These are phyloP conservation scores for Arachnomyces sp. DNA, from an alignment of 2,329 filamentous ascomycete genomes.

Conservation along the genomic window DNA sequence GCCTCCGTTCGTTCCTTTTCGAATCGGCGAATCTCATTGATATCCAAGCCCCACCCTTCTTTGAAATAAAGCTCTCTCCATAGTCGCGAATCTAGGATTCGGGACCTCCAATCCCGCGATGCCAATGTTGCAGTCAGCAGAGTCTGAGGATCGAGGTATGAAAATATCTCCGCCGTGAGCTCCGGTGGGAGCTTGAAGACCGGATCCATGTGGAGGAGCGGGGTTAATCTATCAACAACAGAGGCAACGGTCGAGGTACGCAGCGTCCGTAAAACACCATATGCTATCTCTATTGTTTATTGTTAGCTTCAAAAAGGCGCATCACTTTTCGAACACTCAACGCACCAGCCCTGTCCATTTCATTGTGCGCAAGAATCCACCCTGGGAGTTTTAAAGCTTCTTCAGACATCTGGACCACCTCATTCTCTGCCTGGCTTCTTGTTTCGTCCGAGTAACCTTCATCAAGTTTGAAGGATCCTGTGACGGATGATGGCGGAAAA, in stretches of 20 bases:
- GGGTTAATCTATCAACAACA: constrained; percentile 72
- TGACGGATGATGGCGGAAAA: constrained; percentile 23
- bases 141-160: constrained; percentile 73
- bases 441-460: constrained; percentile 82
- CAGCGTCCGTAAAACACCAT: constrained; percentile 67
- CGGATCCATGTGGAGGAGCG: constrained; percentile 88
- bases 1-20: constrained; percentile 48
- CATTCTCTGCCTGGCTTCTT: constrained; percentile 39
- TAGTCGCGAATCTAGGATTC: constrained; percentile 73
- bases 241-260: constrained; percentile 72
- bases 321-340: constrained; percentile 1
- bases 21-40: constrained; percentile 56
- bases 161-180: constrained; percentile 81
- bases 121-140: constrained; percentile 71
- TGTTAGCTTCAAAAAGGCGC: constrained; percentile 2
- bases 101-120: constrained; percentile 72
- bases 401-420: constrained; percentile 28
- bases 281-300: constrained; percentile 60
- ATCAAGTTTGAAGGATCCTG: constrained; percentile 56
- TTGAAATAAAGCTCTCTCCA: constrained; percentile 78
- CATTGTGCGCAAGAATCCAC: constrained; percentile 48
- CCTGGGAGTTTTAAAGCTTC: constrained; percentile 43
- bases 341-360: constrained; percentile 48
- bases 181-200: constrained; percentile 78
- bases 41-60: constrained; percentile 77